phyloP scores from a whole-genome alignment of 2,329 filamentous ascomycete genomes.

The Stagonosporopsis rhizophila region DNA sequence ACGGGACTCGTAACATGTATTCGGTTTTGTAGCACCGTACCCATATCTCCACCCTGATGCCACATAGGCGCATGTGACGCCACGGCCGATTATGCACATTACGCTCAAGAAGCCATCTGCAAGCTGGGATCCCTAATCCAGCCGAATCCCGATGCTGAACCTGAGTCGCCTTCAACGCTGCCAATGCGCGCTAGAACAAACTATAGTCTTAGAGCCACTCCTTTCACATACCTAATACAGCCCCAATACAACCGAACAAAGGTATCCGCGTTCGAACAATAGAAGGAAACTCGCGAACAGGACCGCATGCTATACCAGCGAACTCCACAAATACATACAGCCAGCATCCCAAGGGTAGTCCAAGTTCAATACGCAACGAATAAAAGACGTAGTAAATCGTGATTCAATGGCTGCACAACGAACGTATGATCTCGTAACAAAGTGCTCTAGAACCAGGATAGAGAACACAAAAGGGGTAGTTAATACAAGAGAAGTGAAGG shows the following conservation, averaged over 20 bases:
- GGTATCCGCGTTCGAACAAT: conserved; percentile 40
- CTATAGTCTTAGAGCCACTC: conserved; percentile 16
- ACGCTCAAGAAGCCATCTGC: conserved; percentile 18
- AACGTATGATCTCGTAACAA: conserved; percentile 33
- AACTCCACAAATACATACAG: conserved; percentile 32
- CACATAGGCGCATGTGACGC: conserved; percentile 8
- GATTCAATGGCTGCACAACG: conserved; percentile 35
- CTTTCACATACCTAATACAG: conserved; percentile 33
- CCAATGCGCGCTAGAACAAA: conserved; percentile 18
- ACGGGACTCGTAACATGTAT: conserved; percentile 25
- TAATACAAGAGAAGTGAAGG: conserved; percentile 47
- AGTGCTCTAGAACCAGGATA: conserved; percentile 22
- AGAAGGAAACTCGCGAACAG: conserved; percentile 15
- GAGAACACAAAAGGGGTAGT: conserved; percentile 29
- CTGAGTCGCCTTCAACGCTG: conserved; percentile 6
- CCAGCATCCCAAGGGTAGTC: conserved; percentile 27
- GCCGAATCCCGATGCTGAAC: conserved; percentile 4
- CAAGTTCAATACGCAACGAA: conserved; percentile 31
- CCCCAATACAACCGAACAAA: conserved; percentile 32
- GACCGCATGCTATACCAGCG: conserved; percentile 15
- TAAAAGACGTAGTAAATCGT: conserved; percentile 36
- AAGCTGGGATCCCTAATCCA: neutral
- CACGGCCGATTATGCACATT: conserved; percentile 18
- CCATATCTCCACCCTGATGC: conserved; percentile 18
- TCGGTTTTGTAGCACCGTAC: conserved; percentile 19